A percentile compares a stretch with the other conserved stretches of the same genome.
phyloP scores from a whole-genome alignment of 2,329 filamentous ascomycete species.

The Ceratocystis diversiconidia region DNA sequence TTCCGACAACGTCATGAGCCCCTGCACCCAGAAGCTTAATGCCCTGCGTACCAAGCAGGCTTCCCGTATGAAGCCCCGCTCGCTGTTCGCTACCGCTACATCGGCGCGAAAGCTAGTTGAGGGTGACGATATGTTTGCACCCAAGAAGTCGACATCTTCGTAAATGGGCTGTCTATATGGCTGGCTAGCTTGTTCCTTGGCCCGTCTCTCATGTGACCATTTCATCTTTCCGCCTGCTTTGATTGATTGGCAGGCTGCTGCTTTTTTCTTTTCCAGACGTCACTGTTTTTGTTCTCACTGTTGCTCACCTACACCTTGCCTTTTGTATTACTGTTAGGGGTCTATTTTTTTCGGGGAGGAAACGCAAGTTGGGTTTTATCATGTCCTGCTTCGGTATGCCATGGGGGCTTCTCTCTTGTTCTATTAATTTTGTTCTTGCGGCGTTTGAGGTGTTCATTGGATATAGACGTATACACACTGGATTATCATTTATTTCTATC shows the following conservation, averaged over 20 bases:
- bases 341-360: no score
- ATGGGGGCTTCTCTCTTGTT: conserved; percentile 3
- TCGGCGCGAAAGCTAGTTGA: conserved; percentile 46
- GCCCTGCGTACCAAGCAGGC: conserved; percentile 69
- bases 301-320: no score
- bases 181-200: not conserved
- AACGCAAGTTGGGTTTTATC: conserved; percentile 3
- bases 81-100: conserved; percentile 47
- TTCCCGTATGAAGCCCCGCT: conserved; percentile 56
- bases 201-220: no score
- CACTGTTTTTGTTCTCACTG: no score
- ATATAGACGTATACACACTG: not conserved
- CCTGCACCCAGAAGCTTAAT: conserved; percentile 68
- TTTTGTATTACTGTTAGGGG: no score
- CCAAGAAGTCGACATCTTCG: conserved; percentile 22
- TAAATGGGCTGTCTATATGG: not conserved
- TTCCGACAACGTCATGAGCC: conserved; percentile 80
- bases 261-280: no score
- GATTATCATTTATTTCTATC: conserved; percentile 11
- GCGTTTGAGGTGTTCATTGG: conserved; percentile 8
- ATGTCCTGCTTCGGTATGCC: not conserved
- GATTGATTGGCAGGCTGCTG: no score
- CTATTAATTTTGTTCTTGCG: conserved; percentile 16
- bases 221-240: no score
- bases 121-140: conserved; percentile 29